phyloP scores from a whole-genome alignment of 176 grass and related monocot genomes.

The Aegilops umbellulata region DNA sequence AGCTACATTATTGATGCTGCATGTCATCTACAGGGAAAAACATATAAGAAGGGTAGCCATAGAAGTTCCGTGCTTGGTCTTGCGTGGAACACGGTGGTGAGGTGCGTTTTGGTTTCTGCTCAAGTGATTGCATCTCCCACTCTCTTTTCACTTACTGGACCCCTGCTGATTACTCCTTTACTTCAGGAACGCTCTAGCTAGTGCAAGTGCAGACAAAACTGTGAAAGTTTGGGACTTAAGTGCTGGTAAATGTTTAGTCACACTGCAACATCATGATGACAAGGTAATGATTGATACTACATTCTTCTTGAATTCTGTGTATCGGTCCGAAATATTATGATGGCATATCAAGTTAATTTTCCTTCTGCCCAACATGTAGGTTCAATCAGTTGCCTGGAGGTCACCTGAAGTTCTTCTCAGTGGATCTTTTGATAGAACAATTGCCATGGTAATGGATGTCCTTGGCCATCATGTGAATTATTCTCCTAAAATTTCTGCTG shows the following conservation, averaged over 20 bases:
- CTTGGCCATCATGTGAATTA: not conserved
- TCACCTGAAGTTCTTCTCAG: constrained; percentile 85
- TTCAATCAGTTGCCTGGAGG: constrained; percentile 88
- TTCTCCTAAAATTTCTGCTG: not conserved
- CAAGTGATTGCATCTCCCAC: not conserved
- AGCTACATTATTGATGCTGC: not conserved
- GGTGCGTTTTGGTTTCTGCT: constrained; percentile 53
- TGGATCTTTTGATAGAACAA: constrained; percentile 92
- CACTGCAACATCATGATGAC: constrained; percentile 75
- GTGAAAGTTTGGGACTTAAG: constrained; percentile 88
- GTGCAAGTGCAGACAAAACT: constrained; percentile 89
- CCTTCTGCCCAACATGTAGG: constrained; percentile 40
- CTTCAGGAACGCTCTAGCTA: constrained; percentile 85
- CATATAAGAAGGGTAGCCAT: constrained; percentile 68
- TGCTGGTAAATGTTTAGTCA: constrained; percentile 75
- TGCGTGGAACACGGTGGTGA: constrained; percentile 95
- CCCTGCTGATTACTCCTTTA: not conserved
- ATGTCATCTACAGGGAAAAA: constrained; percentile 33
- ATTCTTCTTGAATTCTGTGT: constrained; percentile 6
- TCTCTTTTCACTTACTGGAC: not conserved
- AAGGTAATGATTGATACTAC: constrained; percentile 52
- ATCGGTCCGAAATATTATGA: not conserved
- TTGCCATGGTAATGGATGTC: constrained; percentile 59
- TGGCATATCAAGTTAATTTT: constrained; percentile 12
- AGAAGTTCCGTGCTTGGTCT: constrained; percentile 89